Percentiles rank a stretch among this genome's conserved stretches.
phyloP scores from a whole-genome alignment of 2,329 filamentous ascomycete genomes.

The Aschersonia sp. region DNA sequence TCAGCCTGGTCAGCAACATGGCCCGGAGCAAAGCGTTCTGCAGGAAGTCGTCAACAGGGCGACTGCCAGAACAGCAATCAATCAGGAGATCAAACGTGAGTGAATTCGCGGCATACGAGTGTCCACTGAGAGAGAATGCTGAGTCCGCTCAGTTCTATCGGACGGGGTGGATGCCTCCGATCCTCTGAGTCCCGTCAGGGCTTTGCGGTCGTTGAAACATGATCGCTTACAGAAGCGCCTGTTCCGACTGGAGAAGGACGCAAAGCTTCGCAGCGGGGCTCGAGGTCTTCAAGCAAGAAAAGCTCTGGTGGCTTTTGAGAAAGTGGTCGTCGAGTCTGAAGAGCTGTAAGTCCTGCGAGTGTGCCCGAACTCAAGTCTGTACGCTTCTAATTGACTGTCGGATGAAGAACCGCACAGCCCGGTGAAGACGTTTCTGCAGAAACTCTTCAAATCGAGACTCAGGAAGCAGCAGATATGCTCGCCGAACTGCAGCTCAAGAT shows the following conservation, averaged over 20 bases:
- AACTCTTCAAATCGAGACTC: conserved; percentile 47
- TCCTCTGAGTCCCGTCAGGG: conserved; percentile 40
- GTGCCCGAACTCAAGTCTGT: not conserved
- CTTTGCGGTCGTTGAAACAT: conserved; percentile 47
- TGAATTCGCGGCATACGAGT: not conserved
- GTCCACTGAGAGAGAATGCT: not conserved
- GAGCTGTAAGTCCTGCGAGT: conserved; percentile 25
- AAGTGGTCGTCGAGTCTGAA: conserved; percentile 43
- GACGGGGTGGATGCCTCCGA: conserved; percentile 43
- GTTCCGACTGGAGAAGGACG: conserved; percentile 59
- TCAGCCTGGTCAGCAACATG: not conserved
- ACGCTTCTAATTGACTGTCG: not conserved
- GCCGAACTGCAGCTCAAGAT: conserved; percentile 52
- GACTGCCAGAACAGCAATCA: conserved; percentile 38
- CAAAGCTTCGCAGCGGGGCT: conserved; percentile 57
- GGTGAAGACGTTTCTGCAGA: conserved; percentile 41
- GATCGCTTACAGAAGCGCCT: conserved; percentile 47
- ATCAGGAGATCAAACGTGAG: conserved; percentile 45
- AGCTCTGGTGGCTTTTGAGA: conserved; percentile 53
- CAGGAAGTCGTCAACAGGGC: conserved; percentile 53
- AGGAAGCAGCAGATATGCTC: conserved; percentile 55
- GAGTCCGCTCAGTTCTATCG: conserved; percentile 30
- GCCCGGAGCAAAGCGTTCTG: conserved; percentile 31
- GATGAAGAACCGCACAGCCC: conserved; percentile 30
- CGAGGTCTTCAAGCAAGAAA: conserved; percentile 66